Evolutionary conservation across 306 rosid genomes (phyloP).

Genomic region (Inga oerstediana): DNA sequence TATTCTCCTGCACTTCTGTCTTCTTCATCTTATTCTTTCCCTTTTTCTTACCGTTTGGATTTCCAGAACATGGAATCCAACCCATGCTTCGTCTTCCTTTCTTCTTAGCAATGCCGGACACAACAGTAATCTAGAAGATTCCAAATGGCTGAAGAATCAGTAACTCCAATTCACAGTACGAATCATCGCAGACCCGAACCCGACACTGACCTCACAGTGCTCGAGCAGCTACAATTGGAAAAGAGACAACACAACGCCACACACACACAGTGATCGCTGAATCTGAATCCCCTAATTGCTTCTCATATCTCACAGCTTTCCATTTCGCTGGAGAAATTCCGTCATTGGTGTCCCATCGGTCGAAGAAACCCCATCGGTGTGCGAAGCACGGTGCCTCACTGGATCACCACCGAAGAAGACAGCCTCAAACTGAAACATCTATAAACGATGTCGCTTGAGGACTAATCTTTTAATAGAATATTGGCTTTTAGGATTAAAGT

Average conservation of each 20-base stretch:
- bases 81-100: slow-evolving; percentile 50
- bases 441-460: slow-evolving; percentile 40
- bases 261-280: slow-evolving; percentile 7
- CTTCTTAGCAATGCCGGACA: slow-evolving; percentile 5
- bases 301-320: slow-evolving; percentile 11
- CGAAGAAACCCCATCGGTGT: slow-evolving; percentile 38
- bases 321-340: slow-evolving; percentile 18
- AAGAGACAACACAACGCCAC: slow-evolving; percentile 4
- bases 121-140: slow-evolving; percentile 10
- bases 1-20: slow-evolving; percentile 42
- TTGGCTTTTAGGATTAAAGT: slow-evolving; percentile 9
- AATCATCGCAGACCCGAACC: slow-evolving; percentile 30
- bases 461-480: not conserved
- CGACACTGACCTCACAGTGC: slow-evolving; percentile 32
- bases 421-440: not conserved
- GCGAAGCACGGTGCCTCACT: slow-evolving; percentile 26
- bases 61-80: slow-evolving; percentile 91
- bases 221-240: slow-evolving; percentile 26
- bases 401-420: slow-evolving; percentile 33
- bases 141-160: slow-evolving; percentile 26
- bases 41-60: slow-evolving; percentile 55
- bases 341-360: slow-evolving; percentile 33
- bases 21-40: slow-evolving; percentile 54
- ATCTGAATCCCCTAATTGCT: slow-evolving; percentile 21
- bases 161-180: slow-evolving; percentile 6